These are phyloP conservation scores for Leersia perrieri DNA, from an alignment of 176 grass and related monocot genomes.

Conservation along the genomic window DNA sequence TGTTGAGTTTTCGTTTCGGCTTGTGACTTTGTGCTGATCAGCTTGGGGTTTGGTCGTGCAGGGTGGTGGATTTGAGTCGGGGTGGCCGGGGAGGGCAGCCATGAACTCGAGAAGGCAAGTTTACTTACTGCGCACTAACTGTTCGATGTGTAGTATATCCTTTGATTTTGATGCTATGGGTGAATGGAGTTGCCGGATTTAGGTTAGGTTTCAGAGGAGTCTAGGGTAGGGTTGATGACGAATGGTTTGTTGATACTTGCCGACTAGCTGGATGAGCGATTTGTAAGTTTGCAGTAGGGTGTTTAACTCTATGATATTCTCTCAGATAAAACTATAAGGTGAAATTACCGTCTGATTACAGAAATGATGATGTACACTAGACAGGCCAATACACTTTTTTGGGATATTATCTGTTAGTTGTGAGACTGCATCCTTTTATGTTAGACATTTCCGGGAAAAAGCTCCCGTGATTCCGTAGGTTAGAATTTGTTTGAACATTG, in stretches of 20 bases:
- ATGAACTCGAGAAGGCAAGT: constrained; percentile 76
- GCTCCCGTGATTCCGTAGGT: neutral
- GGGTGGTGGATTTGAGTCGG: neutral
- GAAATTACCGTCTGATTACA: neutral
- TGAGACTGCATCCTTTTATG: neutral
- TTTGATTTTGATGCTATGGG: neutral
- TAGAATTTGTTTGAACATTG: neutral
- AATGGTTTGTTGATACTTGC: neutral
- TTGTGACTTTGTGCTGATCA: neutral
- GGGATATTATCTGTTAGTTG: neutral
- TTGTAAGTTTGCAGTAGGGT: neutral
- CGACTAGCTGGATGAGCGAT: neutral
- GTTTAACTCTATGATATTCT: too few species aligned
- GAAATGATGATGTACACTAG: neutral
- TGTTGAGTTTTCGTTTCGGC: neutral
- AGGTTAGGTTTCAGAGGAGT: too few species aligned
- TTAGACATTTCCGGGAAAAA: neutral
- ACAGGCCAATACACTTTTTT: neutral
- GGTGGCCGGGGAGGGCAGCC: neutral
- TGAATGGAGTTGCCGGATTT: neutral
- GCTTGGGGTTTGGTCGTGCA: constrained; percentile 19
- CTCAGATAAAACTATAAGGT: neutral
- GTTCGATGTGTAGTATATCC: neutral
- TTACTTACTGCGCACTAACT: neutral
- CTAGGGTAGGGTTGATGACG: neutral